phyloP scores from a whole-genome alignment of 495 filamentous ascomycete genomes.

The Penicillium silybi region DNA sequence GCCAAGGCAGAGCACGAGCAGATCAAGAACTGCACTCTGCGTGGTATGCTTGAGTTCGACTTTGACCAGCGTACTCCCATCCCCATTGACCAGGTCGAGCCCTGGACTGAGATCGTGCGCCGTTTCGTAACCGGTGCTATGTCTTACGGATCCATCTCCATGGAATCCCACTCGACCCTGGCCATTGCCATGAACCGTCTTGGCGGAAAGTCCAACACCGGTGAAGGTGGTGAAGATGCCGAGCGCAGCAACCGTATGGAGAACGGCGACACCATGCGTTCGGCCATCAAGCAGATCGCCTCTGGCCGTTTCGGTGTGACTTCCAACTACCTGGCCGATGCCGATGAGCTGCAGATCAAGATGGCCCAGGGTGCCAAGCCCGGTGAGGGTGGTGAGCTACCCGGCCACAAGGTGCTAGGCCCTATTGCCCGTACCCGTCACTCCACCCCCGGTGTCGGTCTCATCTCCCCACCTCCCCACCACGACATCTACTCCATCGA shows the following conservation, averaged over 20 bases:
- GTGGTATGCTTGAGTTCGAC: conserved; percentile 95
- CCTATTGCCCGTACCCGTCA: conserved; percentile 95
- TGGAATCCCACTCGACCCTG: conserved; percentile 97
- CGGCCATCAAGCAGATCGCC: conserved; percentile 97
- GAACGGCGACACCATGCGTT: conserved; percentile 97
- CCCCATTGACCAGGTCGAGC: conserved; percentile 96
- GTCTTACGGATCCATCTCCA: conserved; percentile 99
- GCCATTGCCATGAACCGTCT: conserved; percentile 98
- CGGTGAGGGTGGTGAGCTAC: conserved; percentile 96
- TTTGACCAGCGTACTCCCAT: conserved; percentile 85
- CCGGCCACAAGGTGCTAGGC: conserved; percentile 96
- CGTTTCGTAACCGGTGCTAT: conserved; percentile 99
- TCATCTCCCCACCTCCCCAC: conserved; percentile 98
- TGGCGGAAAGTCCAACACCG: conserved; percentile 98
- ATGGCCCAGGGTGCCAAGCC: conserved; percentile 99
- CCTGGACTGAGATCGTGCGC: conserved; percentile 98
- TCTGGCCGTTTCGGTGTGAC: conserved; percentile 98
- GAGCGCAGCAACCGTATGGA: conserved; percentile 83
- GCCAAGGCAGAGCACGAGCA: conserved; percentile 92
- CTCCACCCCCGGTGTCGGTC: conserved; percentile 96
- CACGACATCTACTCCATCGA: conserved; percentile 99
- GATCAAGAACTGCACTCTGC: conserved; percentile 96
- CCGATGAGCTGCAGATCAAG: conserved; percentile 99
- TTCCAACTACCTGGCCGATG: conserved; percentile 95
- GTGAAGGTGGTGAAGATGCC: conserved; percentile 96